phyloP scores from a whole-genome alignment of 306 rosid genomes.

The Cercis canadensis region DNA sequence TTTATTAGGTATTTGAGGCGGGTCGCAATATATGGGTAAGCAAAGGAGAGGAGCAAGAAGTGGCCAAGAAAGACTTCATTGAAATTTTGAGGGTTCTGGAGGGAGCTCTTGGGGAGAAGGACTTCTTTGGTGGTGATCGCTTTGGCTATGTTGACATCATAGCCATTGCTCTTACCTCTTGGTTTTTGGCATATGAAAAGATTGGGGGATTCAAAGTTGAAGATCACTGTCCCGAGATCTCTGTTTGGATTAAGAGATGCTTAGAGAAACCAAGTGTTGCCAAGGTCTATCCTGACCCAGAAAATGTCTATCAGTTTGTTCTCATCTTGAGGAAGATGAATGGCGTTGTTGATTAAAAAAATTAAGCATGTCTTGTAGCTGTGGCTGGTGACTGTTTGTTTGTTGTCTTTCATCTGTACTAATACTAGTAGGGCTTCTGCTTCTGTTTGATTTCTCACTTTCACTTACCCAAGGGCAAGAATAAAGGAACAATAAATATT shows the following conservation, averaged over 20 bases:
- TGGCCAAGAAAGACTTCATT: conserved; percentile 58
- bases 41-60: conserved; percentile 68
- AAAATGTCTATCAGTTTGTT: conserved; percentile 55
- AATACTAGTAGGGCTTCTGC: no score
- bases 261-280: conserved; percentile 49
- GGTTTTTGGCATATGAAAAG: conserved; percentile 69
- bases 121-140: conserved; percentile 59
- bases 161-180: conserved; percentile 52
- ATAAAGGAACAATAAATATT: no score
- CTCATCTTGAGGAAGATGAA: conserved; percentile 47
- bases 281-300: conserved; percentile 56
- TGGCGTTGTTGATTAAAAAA: conserved; percentile 34
- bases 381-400: no score
- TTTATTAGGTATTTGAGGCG: conserved; percentile 50
- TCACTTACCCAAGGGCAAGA: no score
- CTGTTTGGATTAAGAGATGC: conserved; percentile 68
- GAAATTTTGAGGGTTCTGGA: conserved; percentile 63
- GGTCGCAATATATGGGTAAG: conserved; percentile 55
- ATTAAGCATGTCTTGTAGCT: no score
- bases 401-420: no score
- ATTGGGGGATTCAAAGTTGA: conserved; percentile 64
- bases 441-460: no score
- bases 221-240: conserved; percentile 59
- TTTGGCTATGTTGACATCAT: conserved; percentile 70
- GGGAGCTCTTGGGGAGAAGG: conserved; percentile 60